Evolutionary conservation across 371 early-diverging fungal genomes (phyloP).

Genomic region (Coemansia sp.): DNA sequence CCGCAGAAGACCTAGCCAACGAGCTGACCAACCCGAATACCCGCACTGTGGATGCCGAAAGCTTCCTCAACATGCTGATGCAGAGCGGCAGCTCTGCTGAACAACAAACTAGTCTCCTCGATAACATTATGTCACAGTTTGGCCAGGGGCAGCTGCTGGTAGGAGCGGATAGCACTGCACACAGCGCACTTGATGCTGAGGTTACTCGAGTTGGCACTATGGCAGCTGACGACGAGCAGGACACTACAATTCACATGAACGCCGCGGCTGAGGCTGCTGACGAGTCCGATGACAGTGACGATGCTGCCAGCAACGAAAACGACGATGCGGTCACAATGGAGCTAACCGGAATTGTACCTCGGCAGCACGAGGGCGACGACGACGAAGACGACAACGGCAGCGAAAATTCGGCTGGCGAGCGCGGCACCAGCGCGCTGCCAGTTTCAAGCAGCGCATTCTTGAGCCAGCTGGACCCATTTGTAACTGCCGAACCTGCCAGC

Average conservation of each 20-base stretch:
- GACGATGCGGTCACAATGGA: slow-evolving; percentile 45
- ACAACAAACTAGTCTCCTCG: slow-evolving; percentile 38
- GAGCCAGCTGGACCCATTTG: background rate
- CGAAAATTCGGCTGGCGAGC: background rate
- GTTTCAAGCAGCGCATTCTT: background rate
- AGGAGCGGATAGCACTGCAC: background rate
- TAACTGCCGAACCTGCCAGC: background rate
- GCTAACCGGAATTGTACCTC: slow-evolving; percentile 37
- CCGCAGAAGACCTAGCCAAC: background rate
- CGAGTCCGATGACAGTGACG: slow-evolving; percentile 5
- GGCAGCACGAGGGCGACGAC: background rate
- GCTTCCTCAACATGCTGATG: slow-evolving; percentile 32
- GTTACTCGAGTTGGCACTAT: slow-evolving; percentile 26
- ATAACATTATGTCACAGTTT: slow-evolving; percentile 41
- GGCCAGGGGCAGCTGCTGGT: slow-evolving; percentile 11
- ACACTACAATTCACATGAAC: background rate
- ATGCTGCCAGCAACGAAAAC: slow-evolving; percentile 2
- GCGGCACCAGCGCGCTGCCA: background rate
- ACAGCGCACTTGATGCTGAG: slow-evolving; percentile 18
- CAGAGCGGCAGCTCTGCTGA: slow-evolving; percentile 8
- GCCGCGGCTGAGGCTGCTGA: background rate
- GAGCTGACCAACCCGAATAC: background rate
- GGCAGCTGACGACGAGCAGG: slow-evolving; percentile 6
- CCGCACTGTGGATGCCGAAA: slow-evolving; percentile 11
- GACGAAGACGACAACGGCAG: too few species aligned